These are phyloP conservation scores for Wickerhamiella qilinensis DNA, from an alignment of 805 yeast species.

Conservation along the genomic window DNA sequence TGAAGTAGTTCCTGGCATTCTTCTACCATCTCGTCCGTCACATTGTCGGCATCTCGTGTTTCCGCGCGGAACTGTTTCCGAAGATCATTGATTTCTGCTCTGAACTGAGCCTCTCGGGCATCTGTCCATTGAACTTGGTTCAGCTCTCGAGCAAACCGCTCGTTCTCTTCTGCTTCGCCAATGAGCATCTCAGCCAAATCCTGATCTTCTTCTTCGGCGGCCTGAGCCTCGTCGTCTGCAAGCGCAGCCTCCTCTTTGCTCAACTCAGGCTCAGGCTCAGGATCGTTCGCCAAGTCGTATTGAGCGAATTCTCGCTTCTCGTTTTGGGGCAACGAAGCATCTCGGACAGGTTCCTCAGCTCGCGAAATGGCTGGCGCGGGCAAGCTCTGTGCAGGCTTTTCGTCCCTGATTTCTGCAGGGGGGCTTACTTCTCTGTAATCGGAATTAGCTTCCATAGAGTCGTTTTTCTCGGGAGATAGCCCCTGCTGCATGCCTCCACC, in stretches of 20 bases:
- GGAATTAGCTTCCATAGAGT: too few relatives aligned
- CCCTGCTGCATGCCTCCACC: too few relatives aligned
- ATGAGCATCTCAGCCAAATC: slow-evolving; percentile 43
- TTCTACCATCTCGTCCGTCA: slow-evolving; percentile 64
- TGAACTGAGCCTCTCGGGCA: slow-evolving; percentile 12
- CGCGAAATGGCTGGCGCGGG: too few relatives aligned
- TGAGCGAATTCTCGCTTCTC: too few relatives aligned
- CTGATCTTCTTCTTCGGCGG: slow-evolving; percentile 54
- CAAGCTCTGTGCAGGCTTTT: too few relatives aligned
- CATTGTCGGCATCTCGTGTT: slow-evolving; percentile 81
- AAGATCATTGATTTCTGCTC: slow-evolving; percentile 25
- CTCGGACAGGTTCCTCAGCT: too few relatives aligned
- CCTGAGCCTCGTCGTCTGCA: slow-evolving; percentile 19
- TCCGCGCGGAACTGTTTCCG: slow-evolving; percentile 49
- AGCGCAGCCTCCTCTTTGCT: slow-evolving; percentile 2
- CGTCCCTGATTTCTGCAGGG: too few relatives aligned
- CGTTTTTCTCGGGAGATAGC: too few relatives aligned
- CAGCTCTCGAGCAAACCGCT: slow-evolving; percentile 35
- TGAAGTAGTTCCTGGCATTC: slow-evolving; percentile 83
- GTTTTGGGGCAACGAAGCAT: too few relatives aligned
- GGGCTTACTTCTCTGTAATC: too few relatives aligned
- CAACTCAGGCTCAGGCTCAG: slow-evolving; percentile 4
- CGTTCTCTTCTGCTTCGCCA: slow-evolving; percentile 60
- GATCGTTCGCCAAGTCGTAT: slow-evolving; percentile 29
- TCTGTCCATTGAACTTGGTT: slow-evolving; percentile 11